Conservation (phyloP, 176 grass and related monocot genomes). For the Avena atlantica region DNA sequence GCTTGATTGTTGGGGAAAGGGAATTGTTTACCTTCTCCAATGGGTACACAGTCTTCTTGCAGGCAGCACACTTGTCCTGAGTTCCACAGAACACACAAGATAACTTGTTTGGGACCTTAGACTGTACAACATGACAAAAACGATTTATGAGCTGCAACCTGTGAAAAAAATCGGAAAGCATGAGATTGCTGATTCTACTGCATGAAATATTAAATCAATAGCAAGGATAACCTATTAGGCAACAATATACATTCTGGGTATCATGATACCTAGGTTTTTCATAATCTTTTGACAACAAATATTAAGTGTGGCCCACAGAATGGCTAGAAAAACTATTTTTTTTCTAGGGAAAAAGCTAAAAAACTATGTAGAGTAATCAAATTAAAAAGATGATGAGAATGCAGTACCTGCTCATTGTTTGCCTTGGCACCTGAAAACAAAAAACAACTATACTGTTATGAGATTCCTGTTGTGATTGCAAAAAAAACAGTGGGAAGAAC, state of each 20-base stretch:
- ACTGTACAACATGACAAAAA: slow-evolving; percentile 36
- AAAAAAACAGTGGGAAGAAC: slow-evolving; percentile 5
- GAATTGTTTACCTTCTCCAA: slow-evolving; percentile 62
- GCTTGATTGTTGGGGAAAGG: background rate
- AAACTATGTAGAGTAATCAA: slow-evolving; percentile 13
- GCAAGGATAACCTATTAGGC: background rate
- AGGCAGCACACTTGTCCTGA: slow-evolving; percentile 64
- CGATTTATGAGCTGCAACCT: slow-evolving; percentile 13
- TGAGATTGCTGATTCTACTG: background rate
- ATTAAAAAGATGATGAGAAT: slow-evolving; percentile 24
- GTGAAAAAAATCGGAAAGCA: background rate
- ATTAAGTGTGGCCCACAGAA: slow-evolving; percentile 16
- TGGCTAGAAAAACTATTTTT: background rate
- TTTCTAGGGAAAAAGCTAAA: background rate
- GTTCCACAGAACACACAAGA: slow-evolving; percentile 66
- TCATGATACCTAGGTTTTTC: background rate
- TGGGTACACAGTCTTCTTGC: slow-evolving; percentile 70
- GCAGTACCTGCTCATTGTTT: slow-evolving; percentile 61
- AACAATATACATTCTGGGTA: background rate
- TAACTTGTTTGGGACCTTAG: slow-evolving; percentile 65
- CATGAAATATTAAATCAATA: slow-evolving; percentile 27
- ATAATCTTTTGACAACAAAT: slow-evolving; percentile 19
- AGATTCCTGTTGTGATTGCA: slow-evolving; percentile 30
- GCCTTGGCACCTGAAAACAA: slow-evolving; percentile 57
- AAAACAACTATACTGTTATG: slow-evolving; percentile 35